phyloP scores from a whole-genome alignment of 176 grass and related monocot species.

The Zizania latifolia region DNA sequence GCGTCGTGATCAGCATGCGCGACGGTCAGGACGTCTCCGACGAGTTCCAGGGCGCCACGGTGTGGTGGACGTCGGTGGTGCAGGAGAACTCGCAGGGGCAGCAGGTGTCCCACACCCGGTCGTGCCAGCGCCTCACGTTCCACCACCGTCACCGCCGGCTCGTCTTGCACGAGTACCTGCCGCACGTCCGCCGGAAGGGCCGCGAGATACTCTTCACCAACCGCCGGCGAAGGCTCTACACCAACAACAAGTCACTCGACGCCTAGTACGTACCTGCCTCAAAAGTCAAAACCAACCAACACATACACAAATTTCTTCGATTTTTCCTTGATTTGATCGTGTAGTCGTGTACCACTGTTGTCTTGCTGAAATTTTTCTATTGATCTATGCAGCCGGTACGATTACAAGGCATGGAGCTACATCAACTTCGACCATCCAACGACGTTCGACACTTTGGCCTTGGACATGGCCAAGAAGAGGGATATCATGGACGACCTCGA shows the following conservation, averaged over 20 bases:
- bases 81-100: too few relatives aligned
- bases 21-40: conserved; percentile 16
- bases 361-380: background rate
- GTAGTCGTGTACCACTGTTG: too few relatives aligned
- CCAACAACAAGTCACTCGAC: background rate
- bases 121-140: background rate
- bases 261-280: background rate
- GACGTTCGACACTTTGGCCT: conserved; percentile 47
- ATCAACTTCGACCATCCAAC: conserved; percentile 35
- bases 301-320: background rate
- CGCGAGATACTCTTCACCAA: background rate
- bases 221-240: conserved; percentile 28
- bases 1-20: background rate
- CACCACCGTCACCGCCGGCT: conserved; percentile 12
- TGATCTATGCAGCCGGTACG: background rate
- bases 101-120: too few relatives aligned
- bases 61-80: background rate
- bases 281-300: too few relatives aligned
- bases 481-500: conserved; percentile 43
- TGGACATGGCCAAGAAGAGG: conserved; percentile 32
- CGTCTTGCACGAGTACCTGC: conserved; percentile 18
- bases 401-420: conserved; percentile 29
- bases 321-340: too few relatives aligned
- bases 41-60: background rate
- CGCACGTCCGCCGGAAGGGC: background rate